phyloP scores from a whole-genome alignment of 208 protist genomes.

The Acanthamoeba castellanii region DNA sequence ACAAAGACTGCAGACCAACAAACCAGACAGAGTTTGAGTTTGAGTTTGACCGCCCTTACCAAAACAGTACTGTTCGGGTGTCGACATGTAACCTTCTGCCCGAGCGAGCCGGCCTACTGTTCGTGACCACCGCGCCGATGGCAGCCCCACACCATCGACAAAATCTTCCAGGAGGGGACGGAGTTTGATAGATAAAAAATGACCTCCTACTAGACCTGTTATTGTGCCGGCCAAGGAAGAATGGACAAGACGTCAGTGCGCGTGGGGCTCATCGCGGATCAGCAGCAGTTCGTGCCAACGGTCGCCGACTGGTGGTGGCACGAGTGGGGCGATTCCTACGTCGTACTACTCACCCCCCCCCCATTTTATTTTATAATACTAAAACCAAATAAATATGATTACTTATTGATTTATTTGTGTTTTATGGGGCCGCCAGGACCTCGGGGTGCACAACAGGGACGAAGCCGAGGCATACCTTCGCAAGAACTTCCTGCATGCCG shows the following conservation, averaged over 20 bases:
- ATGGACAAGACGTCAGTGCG: neutral
- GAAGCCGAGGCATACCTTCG: neutral
- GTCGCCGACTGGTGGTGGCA: slow-evolving; percentile 26
- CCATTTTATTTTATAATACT: neutral
- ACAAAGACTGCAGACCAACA: no score
- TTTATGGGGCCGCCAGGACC: neutral
- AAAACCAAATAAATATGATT: neutral
- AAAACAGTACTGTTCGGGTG: no score
- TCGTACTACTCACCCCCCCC: neutral
- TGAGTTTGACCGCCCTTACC: no score
- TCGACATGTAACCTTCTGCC: no score
- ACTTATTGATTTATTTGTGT: neutral
- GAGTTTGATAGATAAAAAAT: no score
- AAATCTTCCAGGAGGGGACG: no score
- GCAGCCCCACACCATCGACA: no score
- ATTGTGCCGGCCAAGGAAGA: no score
- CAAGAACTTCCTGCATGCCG: neutral
- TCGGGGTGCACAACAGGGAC: neutral
- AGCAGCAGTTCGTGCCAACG: neutral
- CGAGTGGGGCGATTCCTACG: slow-evolving; percentile 19
- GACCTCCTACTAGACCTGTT: no score
- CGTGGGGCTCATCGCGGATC: neutral
- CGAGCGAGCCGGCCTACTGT: no score
- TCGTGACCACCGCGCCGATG: no score
- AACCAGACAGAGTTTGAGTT: no score